Base-by-base conservation (phyloP, 2,329 filamentous ascomycete species). In the Thielaviopsis punctulata region DNA sequence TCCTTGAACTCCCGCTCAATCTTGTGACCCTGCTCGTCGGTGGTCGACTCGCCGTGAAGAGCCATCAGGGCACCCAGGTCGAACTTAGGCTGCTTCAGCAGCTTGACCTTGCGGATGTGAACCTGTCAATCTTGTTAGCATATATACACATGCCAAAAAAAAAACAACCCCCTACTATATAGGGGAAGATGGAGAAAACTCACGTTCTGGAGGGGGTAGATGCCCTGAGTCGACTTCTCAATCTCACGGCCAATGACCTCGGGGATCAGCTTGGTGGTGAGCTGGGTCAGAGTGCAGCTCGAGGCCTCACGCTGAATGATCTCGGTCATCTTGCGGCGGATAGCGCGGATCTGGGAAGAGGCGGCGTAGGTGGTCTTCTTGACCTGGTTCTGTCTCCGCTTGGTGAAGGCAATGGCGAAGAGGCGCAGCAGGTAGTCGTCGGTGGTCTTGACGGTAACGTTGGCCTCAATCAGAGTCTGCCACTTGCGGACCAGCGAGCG, bases 31-130 rank as follows among this genome's bases (percentile, higher is more conserved):
- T 88, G 81, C 74, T 98, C 92, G 69, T 96, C 89, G 64, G 86
- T 89, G 66, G 80, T 83, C 58, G 89, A 93, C 80, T 98, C 92
- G 73, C 92, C 92, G 77, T 98, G 92, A 65, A 98, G 84, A 71
- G 84, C 84, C 72, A 98, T 84, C 63, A 98, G 81, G 64, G 86
- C 84, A 73, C 92, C 92, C 61, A 98, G 84, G 69, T 98, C 92
- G 77, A 98, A 96, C 80, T 98, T 98, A 68, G 92, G 92, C 61
- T 83, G 73, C 84, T 98, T 98, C 64, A 98, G 79, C 63, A 98
- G 86, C 84, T 98, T 98, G 67, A 98, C 90, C 82, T 98, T 98
- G 74, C 92, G 89, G 73, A 98, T 95, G 79, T 98, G 92, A 66
- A 96, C 89, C 89, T 96, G 63, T 9, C 58, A 64, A 59, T 47